phyloP scores from a whole-genome alignment of 352 stramenopile genomes.

The Globisporangium spinosum region DNA sequence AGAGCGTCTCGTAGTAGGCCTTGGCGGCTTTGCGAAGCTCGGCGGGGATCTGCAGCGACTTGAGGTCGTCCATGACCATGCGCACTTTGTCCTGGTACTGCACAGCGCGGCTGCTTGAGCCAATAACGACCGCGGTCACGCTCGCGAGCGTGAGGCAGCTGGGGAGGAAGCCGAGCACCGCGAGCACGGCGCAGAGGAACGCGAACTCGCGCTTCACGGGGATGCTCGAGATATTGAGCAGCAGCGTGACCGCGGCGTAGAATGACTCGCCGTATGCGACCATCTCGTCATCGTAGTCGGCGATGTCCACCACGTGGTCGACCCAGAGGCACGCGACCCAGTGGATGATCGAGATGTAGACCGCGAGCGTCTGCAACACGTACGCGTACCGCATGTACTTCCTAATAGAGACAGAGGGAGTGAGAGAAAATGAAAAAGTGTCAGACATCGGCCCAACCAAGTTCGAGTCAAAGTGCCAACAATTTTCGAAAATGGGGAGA shows the following conservation, averaged over 20 bases:
- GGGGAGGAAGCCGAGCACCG: constrained; percentile 46
- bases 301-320: constrained; percentile 28
- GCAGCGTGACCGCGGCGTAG: constrained; percentile 38
- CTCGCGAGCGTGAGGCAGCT: constrained; percentile 49
- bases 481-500: neutral
- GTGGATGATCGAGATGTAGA: constrained; percentile 59
- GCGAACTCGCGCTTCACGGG: constrained; percentile 34
- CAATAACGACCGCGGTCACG: constrained; percentile 46
- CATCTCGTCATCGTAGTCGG: constrained; percentile 30
- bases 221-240: constrained; percentile 50
- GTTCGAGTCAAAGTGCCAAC: neutral
- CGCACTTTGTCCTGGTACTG: constrained; percentile 63
- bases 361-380: constrained; percentile 42
- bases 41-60: constrained; percentile 46
- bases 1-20: constrained; percentile 62
- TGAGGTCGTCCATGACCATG: constrained; percentile 63
- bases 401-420: constrained; percentile 17
- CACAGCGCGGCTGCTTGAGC: constrained; percentile 40
- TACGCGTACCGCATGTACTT: constrained; percentile 70
- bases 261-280: constrained; percentile 47
- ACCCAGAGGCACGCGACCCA: constrained; percentile 60
- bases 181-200: constrained; percentile 37
- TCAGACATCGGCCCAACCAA: neutral
- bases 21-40: constrained; percentile 52
- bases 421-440: neutral